Base-by-base conservation (phyloP, 768 basidiomycete genomes). In the Leccinum boreale region DNA sequence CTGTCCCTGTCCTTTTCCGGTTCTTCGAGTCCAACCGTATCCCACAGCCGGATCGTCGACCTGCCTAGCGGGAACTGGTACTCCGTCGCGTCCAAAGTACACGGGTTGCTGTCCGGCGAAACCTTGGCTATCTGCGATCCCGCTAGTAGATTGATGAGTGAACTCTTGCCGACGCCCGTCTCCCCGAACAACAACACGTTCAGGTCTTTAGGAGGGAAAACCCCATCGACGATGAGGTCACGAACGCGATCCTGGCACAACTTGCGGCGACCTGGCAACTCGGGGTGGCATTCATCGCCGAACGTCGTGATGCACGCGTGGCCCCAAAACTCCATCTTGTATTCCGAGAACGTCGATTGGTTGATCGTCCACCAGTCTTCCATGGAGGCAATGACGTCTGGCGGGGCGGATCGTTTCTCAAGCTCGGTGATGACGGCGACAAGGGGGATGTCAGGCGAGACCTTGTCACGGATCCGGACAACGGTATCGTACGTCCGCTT, bases 131-230 rank as follows among this genome's bases (percentile, higher is more conserved):
- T 58, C 1, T 64, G 58, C 56, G 55, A 53, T 5, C 71, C 71
- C 0, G 71, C 67, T 19, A 71, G 65, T 7, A 71, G 58, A 29
- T 71, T 70, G 52, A 71, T 60, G 45, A 71, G 60, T 4, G 72
- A 74, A n/a, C 70, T 71, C 47, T 71, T 71, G 3, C 70, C 70
- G 19, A 62, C 57, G 17, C 78, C 78, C 0, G 74, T 70, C 55
- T 78, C 75, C 0, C 79, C 78, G 50, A 79, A 80, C 17, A 80
- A 51, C 15, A 79, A 62, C 49, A 79, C 54, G 50, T 75, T 68
- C 8, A 68, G 24, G 49, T 69, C 63, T 44, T 65, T 60, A 0
- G 57, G 3, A 31, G 67, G 62, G 8, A 49, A 23, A 47, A 47
- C 46, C 1, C 14, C 15, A 3, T 47, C 7, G 15, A 26, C 46